Evolutionary conservation across 176 grass and related monocot genomes (phyloP).

Genomic region (Hordeum vulgare): MorexV3_pseudomolecules_assembly NC_058524.1:21971404-21971903

Average conservation of each 20-base stretch:
- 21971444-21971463: too few species aligned
- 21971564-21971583: not conserved
- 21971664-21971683: constrained; percentile 62
- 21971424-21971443: too few species aligned
- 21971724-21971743: constrained; percentile 85
- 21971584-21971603: not conserved
- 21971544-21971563: too few species aligned
- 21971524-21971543: too few species aligned
- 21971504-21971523: too few species aligned
- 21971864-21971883: constrained; percentile 89
- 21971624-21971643: not conserved
- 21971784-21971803: constrained; percentile 18
- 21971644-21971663: constrained; percentile 49
- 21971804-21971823: not conserved
- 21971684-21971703: constrained; percentile 91
- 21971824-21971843: constrained; percentile 68
- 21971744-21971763: constrained; percentile 14
- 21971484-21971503: too few species aligned
- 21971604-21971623: not conserved
- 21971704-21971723: constrained; percentile 87
- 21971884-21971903: constrained; percentile 92
- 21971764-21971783: not conserved
- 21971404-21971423: too few species aligned
- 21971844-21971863: constrained; percentile 53
- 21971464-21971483: too few species aligned